Conservation (phyloP, 805 yeast species). For the Spathaspora sp. region DNA sequence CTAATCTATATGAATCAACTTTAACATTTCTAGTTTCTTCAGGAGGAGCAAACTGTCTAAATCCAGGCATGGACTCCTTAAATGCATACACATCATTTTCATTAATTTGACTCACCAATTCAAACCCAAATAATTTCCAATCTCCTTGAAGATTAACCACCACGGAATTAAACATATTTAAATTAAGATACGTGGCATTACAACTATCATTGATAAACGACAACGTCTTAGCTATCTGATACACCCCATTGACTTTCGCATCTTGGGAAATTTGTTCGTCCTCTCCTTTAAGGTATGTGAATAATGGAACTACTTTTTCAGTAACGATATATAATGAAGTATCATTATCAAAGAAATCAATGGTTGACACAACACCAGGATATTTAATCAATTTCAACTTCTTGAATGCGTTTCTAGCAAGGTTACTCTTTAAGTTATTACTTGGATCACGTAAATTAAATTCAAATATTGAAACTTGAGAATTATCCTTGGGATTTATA, state of each 20-base stretch:
- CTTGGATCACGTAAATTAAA: conserved; percentile 46
- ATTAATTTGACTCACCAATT: conserved; percentile 49
- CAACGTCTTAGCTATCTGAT: conserved; percentile 51
- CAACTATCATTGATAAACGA: conserved; percentile 57
- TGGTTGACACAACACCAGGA: conserved; percentile 63
- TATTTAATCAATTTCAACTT: conserved; percentile 55
- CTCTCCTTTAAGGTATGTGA: conserved; percentile 23
- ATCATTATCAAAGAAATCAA: conserved; percentile 67
- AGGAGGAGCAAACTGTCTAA: conserved; percentile 46
- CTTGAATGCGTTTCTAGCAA: conserved; percentile 34
- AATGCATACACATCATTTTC: conserved; percentile 43
- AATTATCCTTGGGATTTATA: conserved; percentile 46
- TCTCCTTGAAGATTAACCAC: conserved; percentile 68
- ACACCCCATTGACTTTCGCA: conserved; percentile 51
- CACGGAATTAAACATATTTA: conserved; percentile 49
- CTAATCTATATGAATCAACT: conserved; percentile 65
- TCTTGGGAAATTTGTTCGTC: conserved; percentile 22
- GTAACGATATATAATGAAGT: conserved; percentile 56
- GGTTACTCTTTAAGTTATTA: conserved; percentile 15
- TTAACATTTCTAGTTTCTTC: conserved; percentile 30
- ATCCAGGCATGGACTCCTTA: conserved; percentile 41
- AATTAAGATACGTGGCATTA: conserved; percentile 49
- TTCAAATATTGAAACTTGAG: conserved; percentile 62
- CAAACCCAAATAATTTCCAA: conserved; percentile 84
- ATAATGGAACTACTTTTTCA: conserved; percentile 60